Base-by-base conservation (phyloP, 768 basidiomycete genomes). In the Russula griseocarnosa region DNA sequence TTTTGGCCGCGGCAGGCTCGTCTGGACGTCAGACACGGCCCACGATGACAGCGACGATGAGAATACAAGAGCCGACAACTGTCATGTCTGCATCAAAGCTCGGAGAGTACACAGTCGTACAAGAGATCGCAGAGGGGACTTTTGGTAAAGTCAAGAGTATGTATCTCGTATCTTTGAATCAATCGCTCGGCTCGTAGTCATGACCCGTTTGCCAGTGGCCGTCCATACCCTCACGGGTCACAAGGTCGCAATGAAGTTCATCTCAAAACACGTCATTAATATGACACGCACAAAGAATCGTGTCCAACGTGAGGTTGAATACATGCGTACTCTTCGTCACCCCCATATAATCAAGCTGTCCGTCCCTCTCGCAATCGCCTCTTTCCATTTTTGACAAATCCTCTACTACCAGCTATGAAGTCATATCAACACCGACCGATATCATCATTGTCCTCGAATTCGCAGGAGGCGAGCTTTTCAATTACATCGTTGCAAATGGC, bases 141-240 rank as follows among this genome's bases (percentile, higher is more conserved):
- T 99, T 98, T 78, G 97, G 96, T 60, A 98, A 97, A 77, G 97
- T 99, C 74, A 98, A 98, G 82, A 92, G 96, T 97, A 75, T 75
- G 93, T 85, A 28, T 40, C 42, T 50, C 36, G 3, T 30, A 26
- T 62, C 55, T 28, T 28, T 24, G 20, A 14, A 40, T 34, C 52
- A 30, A 44, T 54, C 49, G 26, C 54, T 28, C 6, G n/a, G 51
- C 34, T 55, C 52, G 42, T 44, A 13, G 16, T 49, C 54, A 65
- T 55, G 38, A 20, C 44, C 69, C 68, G 67, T 68, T 65, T 47
- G 28, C 28, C 67, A 98, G 95, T 95, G 84, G 96, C 94, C 47
- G 85, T 84, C 13, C 96, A 99, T 76, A 90, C 89, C 60, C 83
- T 98, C 70, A 98, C 97, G 1, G 93, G 95, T 3, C 93, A 97